Evolutionary conservation across 1,139 yeast genomes (phyloP).

Genomic region (Keqinozyma sinolaborantium): DNA sequence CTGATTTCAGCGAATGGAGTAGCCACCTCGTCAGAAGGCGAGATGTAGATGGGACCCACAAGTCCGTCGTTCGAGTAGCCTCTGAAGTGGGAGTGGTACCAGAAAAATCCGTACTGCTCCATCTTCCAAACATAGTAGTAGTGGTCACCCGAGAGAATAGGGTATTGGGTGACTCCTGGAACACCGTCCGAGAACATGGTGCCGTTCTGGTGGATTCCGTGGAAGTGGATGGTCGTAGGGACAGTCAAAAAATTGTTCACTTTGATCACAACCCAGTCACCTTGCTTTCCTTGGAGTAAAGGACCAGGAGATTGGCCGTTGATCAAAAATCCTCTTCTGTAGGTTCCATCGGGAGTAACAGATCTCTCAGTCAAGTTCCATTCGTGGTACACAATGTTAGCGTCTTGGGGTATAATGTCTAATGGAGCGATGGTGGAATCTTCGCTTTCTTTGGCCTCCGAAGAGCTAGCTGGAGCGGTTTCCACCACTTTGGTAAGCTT

Average conservation of each 20-base stretch:
- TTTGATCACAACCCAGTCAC: constrained; percentile 28
- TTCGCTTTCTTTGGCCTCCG: too few species aligned
- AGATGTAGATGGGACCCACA: constrained; percentile 33
- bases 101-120: constrained; percentile 42
- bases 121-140: constrained; percentile 36
- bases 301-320: constrained; percentile 38
- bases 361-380: constrained; percentile 6
- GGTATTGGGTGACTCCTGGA: constrained; percentile 47
- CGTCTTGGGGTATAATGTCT: constrained; percentile 6
- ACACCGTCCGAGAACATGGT: constrained; percentile 39
- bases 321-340: constrained; percentile 19
- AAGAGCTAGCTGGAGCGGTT: too few species aligned
- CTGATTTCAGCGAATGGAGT: constrained; percentile 23
- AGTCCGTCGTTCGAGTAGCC: constrained; percentile 50
- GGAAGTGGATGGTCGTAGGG: constrained; percentile 43
- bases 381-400: constrained; percentile 3
- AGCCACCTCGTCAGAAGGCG: constrained; percentile 16
- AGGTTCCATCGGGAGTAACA: constrained; percentile 4
- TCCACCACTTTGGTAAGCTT: too few species aligned
- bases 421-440: too few species aligned
- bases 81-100: constrained; percentile 51
- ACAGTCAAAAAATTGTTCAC: constrained; percentile 25
- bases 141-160: constrained; percentile 30
- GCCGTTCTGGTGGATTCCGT: constrained; percentile 40
- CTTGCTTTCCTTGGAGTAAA: constrained; percentile 27